Conservation (phyloP, 129 eudicot genomes). For the Ambrosia artemisiifolia region DNA sequence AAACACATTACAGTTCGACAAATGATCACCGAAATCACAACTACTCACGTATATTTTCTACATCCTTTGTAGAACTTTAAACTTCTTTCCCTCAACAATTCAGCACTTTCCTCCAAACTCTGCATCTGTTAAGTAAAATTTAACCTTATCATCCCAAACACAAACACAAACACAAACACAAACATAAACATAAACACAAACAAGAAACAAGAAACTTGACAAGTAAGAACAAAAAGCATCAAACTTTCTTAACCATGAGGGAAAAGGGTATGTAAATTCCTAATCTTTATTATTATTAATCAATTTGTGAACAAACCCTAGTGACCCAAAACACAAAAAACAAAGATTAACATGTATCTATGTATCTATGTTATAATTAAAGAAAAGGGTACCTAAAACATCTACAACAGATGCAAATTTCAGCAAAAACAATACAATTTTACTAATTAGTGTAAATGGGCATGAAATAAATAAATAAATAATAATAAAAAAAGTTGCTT, state of each 20-base stretch:
- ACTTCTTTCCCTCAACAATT: constrained; percentile 86
- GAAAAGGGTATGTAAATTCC: background rate
- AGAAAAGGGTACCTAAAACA: constrained; percentile 10
- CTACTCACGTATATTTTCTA: constrained; percentile 89
- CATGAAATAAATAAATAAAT: too few species aligned
- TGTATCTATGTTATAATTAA: background rate
- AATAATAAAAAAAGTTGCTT: too few species aligned
- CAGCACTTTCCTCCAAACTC: constrained; percentile 92
- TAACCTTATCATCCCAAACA: constrained; percentile 1
- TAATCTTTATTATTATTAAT: background rate
- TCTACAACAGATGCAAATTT: background rate
- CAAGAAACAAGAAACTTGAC: too few species aligned
- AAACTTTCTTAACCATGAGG: background rate
- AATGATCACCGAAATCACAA: background rate
- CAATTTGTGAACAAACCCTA: constrained; percentile 1
- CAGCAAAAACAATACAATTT: background rate
- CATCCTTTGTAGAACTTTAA: constrained; percentile 94
- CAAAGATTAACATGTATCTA: background rate
- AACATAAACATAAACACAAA: too few species aligned
- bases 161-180: background rate
- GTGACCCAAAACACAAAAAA: background rate
- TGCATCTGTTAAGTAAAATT: constrained; percentile 64
- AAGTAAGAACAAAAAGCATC: too few species aligned
- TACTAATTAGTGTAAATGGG: background rate
- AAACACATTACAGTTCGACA: background rate